A percentile compares a stretch with the other conserved stretches of the same genome.
These are phyloP conservation scores for Brasilioporus rufonigricans DNA, from an alignment of 768 basidiomycete species.

Conservation along the genomic window DNA sequence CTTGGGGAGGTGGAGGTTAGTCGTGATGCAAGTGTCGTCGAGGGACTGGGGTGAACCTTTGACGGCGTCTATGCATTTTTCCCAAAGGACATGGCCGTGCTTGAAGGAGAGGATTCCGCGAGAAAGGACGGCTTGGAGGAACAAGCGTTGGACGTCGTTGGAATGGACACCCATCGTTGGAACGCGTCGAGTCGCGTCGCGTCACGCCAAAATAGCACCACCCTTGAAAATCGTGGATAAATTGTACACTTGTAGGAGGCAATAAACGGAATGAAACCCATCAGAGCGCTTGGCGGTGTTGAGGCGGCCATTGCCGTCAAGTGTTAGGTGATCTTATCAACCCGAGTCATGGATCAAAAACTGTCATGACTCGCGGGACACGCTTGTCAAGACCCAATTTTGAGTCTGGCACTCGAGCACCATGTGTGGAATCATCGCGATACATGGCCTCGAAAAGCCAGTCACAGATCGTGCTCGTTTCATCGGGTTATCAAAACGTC, in stretches of 20 bases:
- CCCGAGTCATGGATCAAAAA: too few species aligned
- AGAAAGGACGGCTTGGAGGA: conserved; percentile 76
- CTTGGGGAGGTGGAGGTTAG: conserved; percentile 35
- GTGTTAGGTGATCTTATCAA: not conserved
- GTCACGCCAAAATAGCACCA: too few species aligned
- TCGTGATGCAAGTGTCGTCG: not conserved
- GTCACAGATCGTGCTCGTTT: conserved; percentile 64
- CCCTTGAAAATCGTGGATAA: too few species aligned
- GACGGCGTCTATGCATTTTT: conserved; percentile 64
- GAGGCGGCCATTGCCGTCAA: not conserved
- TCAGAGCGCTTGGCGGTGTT: not conserved
- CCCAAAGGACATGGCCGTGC: conserved; percentile 65
- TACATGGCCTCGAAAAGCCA: conserved; percentile 77
- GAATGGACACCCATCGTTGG: conserved; percentile 41
- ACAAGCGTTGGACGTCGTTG: conserved; percentile 72
- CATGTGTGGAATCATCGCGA: conserved; percentile 94
- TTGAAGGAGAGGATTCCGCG: conserved; percentile 63
- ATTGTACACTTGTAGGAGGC: too few species aligned
- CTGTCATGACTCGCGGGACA: not conserved
- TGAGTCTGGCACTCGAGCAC: conserved; percentile 1
- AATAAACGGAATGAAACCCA: too few species aligned
- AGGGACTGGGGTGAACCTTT: conserved; percentile 44
- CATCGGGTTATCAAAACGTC: conserved; percentile 84
- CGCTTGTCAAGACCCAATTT: not conserved
- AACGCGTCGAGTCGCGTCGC: conserved; percentile 5